phyloP scores from a whole-genome alignment of 306 rosid species.

The Lathyrus sativus region DNA sequence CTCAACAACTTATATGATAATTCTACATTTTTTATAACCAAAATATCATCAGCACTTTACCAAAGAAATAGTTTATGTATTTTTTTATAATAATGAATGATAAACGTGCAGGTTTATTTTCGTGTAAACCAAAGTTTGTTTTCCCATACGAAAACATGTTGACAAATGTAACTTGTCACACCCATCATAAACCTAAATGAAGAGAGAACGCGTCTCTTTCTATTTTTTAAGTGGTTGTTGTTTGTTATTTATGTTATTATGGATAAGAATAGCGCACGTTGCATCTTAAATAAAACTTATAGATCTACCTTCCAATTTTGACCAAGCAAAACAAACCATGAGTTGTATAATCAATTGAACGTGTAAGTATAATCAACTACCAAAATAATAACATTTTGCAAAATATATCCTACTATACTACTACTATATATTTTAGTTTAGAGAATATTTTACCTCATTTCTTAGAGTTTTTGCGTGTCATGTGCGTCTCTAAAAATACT shows the following conservation, averaged over 20 bases:
- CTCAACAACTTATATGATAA: background rate
- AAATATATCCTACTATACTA: too few species aligned
- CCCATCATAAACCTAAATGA: background rate
- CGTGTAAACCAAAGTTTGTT: background rate
- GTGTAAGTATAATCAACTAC: constrained; percentile 18
- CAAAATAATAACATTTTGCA: too few species aligned
- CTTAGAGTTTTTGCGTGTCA: too few species aligned
- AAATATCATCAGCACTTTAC: background rate
- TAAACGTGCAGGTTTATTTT: constrained; percentile 26
- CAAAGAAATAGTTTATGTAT: background rate
- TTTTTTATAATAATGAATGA: constrained; percentile 1
- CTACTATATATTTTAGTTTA: too few species aligned
- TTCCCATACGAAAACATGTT: constrained; percentile 26
- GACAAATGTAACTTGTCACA: constrained; percentile 12
- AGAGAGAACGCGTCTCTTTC: background rate
- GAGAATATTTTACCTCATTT: too few species aligned
- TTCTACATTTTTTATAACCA: background rate
- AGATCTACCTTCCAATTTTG: constrained; percentile 2
- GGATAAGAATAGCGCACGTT: constrained; percentile 11
- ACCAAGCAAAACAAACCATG: constrained; percentile 18
- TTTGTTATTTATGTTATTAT: background rate
- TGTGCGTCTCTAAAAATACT: too few species aligned
- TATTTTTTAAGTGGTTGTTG: background rate
- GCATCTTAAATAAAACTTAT: constrained; percentile 19
- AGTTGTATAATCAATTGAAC: background rate